Base-by-base conservation (phyloP, 1,284 basidiomycete species). In the Gomphus bonarii region DNA sequence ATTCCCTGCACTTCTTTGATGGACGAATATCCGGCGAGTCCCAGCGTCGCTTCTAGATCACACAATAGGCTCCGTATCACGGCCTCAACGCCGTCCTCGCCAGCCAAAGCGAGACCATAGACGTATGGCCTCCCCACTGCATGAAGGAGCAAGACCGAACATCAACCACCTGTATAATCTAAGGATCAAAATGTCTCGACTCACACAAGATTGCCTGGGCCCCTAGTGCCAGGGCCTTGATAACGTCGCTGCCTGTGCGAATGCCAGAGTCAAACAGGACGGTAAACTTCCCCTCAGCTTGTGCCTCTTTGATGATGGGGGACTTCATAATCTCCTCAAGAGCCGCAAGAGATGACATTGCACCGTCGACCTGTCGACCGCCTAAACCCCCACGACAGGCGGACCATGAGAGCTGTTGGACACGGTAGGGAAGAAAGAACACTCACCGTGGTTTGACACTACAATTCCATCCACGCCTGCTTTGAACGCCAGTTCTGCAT, bases 211-310 rank as follows among this genome's bases (percentile, higher is more conserved):
- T 77, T 31, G 71, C 84, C 63, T 85, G 79, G 1, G 84, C 84
- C 43, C 84, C 84, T 0, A 85, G 69, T 1, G 84, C 82, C n/a
- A 86, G 65, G 0, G 87, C 87, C 69, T 89, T 89, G 67, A 90
- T 76, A 47, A 89, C 78, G 60, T 91, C 88, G 53, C 80, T 78
- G 3, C 85, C 88, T 1, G 80, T 84, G 36, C 88, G 79, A 58
- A 91, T 81, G 2, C 88, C 88, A 3, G 85, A 90, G 65, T 91
- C 88, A 64, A 91, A 91, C 3, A 92, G 70, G 31, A 92, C 72
- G 0, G 83, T 82, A 50, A 91, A 71, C 52, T 76, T 79, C 1
- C 80, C 80, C 1, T 74, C 68, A 33, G 72, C 64, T 63, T 86
- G 84, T 0, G 84, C 83, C 0, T 70, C 73, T 50, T 72, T 72